A percentile compares a stretch with the other conserved stretches of the same genome.
Evolutionary conservation across 768 basidiomycete species (phyloP).

Genomic region (Termitomyces sp.): DNA sequence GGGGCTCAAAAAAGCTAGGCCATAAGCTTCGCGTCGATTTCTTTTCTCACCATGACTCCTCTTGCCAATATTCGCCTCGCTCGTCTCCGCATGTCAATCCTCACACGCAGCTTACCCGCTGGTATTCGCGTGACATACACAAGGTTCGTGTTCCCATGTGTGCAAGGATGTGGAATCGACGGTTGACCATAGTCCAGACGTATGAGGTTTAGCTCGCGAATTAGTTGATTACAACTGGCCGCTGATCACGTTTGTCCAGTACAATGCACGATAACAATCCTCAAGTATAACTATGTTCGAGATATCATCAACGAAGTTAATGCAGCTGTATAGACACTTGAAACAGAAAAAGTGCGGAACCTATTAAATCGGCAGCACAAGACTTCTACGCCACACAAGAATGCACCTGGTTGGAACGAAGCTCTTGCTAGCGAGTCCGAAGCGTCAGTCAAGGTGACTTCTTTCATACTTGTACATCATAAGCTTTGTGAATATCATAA

Average conservation of each 20-base stretch:
- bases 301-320: background rate
- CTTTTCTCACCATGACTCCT: slow-evolving; percentile 8
- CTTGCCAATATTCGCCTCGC: slow-evolving; percentile 1
- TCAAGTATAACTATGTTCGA: slow-evolving; percentile 26
- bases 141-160: background rate
- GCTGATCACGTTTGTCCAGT: slow-evolving; percentile 22
- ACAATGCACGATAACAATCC: slow-evolving; percentile 59
- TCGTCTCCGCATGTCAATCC: background rate
- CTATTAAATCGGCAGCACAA: slow-evolving; percentile 35
- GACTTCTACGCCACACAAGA: slow-evolving; percentile 40
- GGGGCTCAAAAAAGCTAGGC: background rate
- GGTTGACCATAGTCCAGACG: slow-evolving; percentile 11
- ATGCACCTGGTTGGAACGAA: slow-evolving; percentile 73
- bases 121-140: background rate
- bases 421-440: slow-evolving; percentile 57
- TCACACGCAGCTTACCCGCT: background rate
- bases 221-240: background rate
- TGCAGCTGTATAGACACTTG: slow-evolving; percentile 31
- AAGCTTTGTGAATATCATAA: background rate
- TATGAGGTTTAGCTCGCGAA: slow-evolving; percentile 18
- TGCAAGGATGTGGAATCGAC: background rate
- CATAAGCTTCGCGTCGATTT: background rate
- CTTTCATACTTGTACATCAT: background rate
- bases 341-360: slow-evolving; percentile 48
- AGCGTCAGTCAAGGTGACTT: slow-evolving; percentile 52